Evolutionary conservation across 352 stramenopile genomes (phyloP), one percentile per base, ranked within the genome.

Genomic region (Aphanomyces astaci): DNA sequence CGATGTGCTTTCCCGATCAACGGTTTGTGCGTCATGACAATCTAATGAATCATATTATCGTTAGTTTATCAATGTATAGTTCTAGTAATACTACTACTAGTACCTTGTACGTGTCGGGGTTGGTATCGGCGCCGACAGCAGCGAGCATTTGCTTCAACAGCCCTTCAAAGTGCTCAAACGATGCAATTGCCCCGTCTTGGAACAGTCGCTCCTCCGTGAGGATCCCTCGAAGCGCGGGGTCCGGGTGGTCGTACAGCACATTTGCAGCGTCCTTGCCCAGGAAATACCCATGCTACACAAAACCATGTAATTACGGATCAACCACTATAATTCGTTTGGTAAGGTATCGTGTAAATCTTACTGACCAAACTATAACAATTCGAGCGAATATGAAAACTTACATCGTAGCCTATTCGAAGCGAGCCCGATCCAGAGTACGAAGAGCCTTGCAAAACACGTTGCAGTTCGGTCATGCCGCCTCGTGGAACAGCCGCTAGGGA

Each of bases 21-120:
- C 28, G 53, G 53, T 43, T 62, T 62, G 31, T 62, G 53, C 31
- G 53, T 62, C 31, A 62, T 36, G 15, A 62, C 36, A 22, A 62
- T 19, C 53, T 62, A 46, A 1, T n/a, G n/a, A n/a, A n/a, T n/a
- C n/a, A n/a, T n/a, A n/a, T n/a, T n/a, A n/a, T n/a, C n/a, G n/a
- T n/a, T n/a, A n/a, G n/a, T n/a, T n/a, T n/a, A n/a, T n/a, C n/a
- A n/a, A n/a, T n/a, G n/a, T n/a, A n/a, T n/a, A n/a, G n/a, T n/a
- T n/a, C n/a, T n/a, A n/a, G n/a, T n/a, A n/a, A n/a, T n/a, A n/a
- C n/a, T n/a, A n/a, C n/a, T n/a, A n/a, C n/a, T 15, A 4, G 7
- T 43, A 62, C 53, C 25, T 62, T 62, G 53, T 46, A 62, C 7
- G 28, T 13, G 11, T 24, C 28, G 22, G 32, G 17, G 22, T 15